phyloP scores from a whole-genome alignment of 148 eudicot species.

The Chenopodium suecicum region DNA sequence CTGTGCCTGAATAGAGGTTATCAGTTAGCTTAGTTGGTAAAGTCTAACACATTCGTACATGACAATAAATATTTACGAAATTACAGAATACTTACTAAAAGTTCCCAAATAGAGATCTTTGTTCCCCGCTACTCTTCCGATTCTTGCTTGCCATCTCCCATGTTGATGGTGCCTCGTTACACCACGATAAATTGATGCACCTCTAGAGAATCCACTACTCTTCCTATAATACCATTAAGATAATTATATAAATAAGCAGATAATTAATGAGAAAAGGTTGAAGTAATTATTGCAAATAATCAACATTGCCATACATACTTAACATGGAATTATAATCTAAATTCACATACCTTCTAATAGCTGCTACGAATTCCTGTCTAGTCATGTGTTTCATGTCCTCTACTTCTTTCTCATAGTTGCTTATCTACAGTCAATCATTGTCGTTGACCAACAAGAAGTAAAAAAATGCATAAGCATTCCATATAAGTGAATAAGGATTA shows the following conservation, averaged over 20 bases:
- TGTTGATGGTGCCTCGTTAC: conserved; percentile 99
- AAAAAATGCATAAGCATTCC: too few species aligned
- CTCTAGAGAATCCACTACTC: conserved; percentile 97
- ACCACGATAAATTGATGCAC: conserved; percentile 97
- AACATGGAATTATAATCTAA: too few species aligned
- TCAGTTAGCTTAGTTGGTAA: neutral
- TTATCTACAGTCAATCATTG: conserved; percentile 45
- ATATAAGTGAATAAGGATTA: too few species aligned
- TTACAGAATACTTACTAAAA: conserved; percentile 54
- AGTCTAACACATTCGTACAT: neutral
- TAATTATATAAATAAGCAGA: neutral
- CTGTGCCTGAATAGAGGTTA: conserved; percentile 52
- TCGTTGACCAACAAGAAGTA: neutral
- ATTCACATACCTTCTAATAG: conserved; percentile 72
- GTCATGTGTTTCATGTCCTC: conserved; percentile 99
- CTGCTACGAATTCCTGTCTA: conserved; percentile 90
- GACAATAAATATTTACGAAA: neutral
- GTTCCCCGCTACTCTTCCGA: conserved; percentile 96
- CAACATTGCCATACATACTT: too few species aligned
- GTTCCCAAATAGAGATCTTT: conserved; percentile 98
- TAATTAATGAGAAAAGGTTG: neutral
- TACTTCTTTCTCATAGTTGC: conserved; percentile 89
- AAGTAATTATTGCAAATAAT: neutral
- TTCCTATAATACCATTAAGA: conserved; percentile 47
- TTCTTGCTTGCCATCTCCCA: conserved; percentile 99